Percentiles rank a stretch among this genome's conserved stretches.
Conservation (phyloP, 345 rosid species). For the Citrus sinensis region DNA sequence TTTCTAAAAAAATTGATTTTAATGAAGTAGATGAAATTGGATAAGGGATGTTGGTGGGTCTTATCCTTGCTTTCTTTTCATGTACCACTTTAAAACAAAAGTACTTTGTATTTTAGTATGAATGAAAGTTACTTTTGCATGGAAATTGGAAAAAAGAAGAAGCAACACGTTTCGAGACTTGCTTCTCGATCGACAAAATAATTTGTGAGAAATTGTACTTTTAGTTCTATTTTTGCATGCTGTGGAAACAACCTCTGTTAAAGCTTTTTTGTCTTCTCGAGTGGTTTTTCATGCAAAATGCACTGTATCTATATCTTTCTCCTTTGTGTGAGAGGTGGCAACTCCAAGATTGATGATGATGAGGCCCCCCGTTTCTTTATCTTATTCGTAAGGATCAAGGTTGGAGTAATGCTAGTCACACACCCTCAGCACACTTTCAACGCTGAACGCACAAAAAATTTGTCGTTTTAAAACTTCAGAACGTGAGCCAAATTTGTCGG, state of each 20-base stretch:
- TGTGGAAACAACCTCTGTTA: background rate
- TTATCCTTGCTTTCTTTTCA: background rate
- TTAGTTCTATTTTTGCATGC: background rate
- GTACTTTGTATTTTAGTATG: background rate
- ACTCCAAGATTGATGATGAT: background rate
- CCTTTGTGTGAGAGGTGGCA: background rate
- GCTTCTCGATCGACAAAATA: background rate
- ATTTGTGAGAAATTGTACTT: background rate
- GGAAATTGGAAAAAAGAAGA: background rate
- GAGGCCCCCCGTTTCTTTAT: background rate
- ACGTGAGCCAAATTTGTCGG: no score
- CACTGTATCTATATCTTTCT: background rate
- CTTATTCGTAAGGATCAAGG: no score
- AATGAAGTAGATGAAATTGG: background rate
- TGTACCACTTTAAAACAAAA: background rate
- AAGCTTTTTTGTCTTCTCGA: background rate
- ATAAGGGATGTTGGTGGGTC: background rate
- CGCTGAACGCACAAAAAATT: no score
- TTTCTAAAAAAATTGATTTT: background rate
- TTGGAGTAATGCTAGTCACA: no score
- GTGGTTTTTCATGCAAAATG: constrained; percentile 10
- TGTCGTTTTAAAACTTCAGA: no score
- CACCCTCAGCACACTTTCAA: no score
- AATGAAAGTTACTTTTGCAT: background rate
- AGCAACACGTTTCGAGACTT: background rate